A percentile compares a stretch with the other conserved stretches of the same genome.
Conservation (phyloP, 2,329 filamentous ascomycete genomes). For the Neonectria punicea region DNA sequence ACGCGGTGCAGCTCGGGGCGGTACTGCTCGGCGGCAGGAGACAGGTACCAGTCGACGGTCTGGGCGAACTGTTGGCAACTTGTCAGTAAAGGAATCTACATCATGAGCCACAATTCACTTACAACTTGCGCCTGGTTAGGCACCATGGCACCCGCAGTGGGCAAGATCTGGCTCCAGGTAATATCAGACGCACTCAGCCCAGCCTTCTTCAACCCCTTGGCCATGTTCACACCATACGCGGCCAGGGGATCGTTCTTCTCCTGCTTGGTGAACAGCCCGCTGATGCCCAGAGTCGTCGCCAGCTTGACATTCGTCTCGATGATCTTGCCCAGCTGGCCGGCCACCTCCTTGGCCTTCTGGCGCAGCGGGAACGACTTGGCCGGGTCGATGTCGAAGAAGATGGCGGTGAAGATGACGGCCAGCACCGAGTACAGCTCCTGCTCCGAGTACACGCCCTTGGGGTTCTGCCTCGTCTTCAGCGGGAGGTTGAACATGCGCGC, state of each 20-base stretch:
- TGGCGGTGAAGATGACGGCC: conserved; percentile 70
- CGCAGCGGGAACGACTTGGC: conserved; percentile 73
- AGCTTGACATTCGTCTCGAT: conserved; percentile 74
- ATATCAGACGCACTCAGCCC: conserved; percentile 73
- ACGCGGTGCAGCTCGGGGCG: conserved; percentile 70
- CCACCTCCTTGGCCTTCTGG: conserved; percentile 66
- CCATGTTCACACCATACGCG: conserved; percentile 72
- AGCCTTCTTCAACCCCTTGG: conserved; percentile 71
- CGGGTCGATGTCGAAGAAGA: conserved; percentile 75
- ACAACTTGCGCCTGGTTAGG: conserved; percentile 77
- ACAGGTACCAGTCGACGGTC: conserved; percentile 78
- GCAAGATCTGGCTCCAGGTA: conserved; percentile 76
- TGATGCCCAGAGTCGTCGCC: conserved; percentile 51
- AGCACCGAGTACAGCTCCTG: conserved; percentile 71
- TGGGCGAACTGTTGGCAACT: conserved; percentile 68
- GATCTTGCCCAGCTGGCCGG: conserved; percentile 67
- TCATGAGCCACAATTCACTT: conserved; percentile 44
- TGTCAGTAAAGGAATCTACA: conserved; percentile 31
- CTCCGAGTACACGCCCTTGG: conserved; percentile 66
- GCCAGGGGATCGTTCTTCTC: conserved; percentile 65
- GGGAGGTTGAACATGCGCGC: conserved; percentile 72
- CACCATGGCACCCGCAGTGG: conserved; percentile 73
- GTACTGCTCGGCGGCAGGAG: conserved; percentile 63
- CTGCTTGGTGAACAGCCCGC: conserved; percentile 62
- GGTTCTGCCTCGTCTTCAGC: conserved; percentile 70